Base-by-base conservation (phyloP, 2,329 filamentous ascomycete genomes). In the Drechslerella dactyloides region DNA sequence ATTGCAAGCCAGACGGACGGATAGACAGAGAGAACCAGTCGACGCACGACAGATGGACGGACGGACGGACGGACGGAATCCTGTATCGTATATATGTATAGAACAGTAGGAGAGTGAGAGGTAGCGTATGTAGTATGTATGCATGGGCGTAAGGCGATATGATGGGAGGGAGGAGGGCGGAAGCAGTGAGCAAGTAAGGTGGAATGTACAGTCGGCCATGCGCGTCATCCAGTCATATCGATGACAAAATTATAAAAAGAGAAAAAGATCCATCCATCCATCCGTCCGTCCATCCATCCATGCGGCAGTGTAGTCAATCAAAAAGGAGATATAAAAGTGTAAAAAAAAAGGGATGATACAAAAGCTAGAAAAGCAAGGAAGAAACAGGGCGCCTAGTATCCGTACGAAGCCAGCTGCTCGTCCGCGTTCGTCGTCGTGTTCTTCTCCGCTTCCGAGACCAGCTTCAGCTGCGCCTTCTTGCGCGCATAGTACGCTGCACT, bases 401-500 rank as follows among this genome's bases (percentile, higher is more conserved):
- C 76, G 55, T 73, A 74, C 59, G 69, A 69, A 70, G 74, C 75
- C 74, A 77, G 70, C 70, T 76, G 62, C 69, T 75, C 74, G 59
- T 68, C 73, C 15, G 61, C 73, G 61, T 74, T 74, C 64, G 74
- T 76, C 51, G 56, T 74, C 40, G 74, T 76, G 27, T 65, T 62
- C 70, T 74, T 68, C 55, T 75, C 61, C 33, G 76, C 75, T 42
- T 74, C 69, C 78, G 88, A 85, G 79, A 97, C 85, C 85, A 96
- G 91, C 87, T 90, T 90, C 82, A 89, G 87, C 79, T 90, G 90
- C 78, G 91, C 87, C 91, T 96, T 96, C 94, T 97, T 99, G 88
- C 93, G 92, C 87, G 96, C 93, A 88, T 97, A 97, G 90, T 97
- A 99, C 82, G 94, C 94, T 79, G 90, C 88, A 81, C 92, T 90